Base-by-base conservation (phyloP, 148 eudicot species). In the Chenopodium berlandieri region DNA sequence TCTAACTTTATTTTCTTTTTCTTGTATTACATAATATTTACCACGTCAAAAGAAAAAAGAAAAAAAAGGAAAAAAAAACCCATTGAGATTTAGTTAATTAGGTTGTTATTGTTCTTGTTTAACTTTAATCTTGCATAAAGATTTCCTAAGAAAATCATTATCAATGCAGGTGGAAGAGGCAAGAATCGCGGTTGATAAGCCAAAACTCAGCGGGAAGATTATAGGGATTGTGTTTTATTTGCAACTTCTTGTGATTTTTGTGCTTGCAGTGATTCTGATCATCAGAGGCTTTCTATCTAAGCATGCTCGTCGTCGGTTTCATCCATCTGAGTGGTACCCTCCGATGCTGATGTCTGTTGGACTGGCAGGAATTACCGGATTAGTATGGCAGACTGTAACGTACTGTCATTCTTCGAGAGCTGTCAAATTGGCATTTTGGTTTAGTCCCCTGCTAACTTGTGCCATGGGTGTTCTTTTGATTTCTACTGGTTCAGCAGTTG, bases 361-460 rank as follows among this genome's bases (percentile, higher is more conserved):
- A 27, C 67, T 66, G 31, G 82, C 89, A 4, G 86, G 87, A 40
- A n/a, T 86, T 4, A 63, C 76, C 10, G 87, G 86, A 17, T 82
- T 86, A 34, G 34, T 77, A 10, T 90, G 85, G 87, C 89, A 87
- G 27, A 50, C 75, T 20, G 46, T 86, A 16, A 82, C 78, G 50
- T 50, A 54, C 22, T 65, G 30, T 47, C 31, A 37, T 31, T 85
- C 90, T 1, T 75, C 88, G 30, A 88, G 25, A 63, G 77, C 88
- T 5, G 23, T 91, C 13, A 86, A 48, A 16, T 46, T 87, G 27
- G 88, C 88, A 10, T 90, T 91, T 75, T 91, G 92, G 97, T 80
- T 90, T 7, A 71, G 90, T 82, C 93, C 97, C 2, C 69, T 89
- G 78, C 74, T 89, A 1, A 90, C 93, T 0, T 86, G 90, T 46